Conservation (phyloP, 176 grass and related monocot species). For the Zea luxurians region DNA sequence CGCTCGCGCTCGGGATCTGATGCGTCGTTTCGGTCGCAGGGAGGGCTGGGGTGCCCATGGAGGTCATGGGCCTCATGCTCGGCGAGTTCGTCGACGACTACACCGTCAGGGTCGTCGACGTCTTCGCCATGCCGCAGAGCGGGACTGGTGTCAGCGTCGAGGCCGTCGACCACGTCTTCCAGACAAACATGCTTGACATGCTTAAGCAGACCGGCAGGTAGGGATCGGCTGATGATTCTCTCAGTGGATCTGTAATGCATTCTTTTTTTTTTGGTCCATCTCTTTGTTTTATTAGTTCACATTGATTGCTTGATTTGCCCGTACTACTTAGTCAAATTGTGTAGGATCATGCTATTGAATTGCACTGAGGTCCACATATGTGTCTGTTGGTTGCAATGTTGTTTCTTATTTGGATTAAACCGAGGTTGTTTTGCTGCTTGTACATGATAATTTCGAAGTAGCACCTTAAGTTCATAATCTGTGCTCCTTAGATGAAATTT, state of each 20-base stretch:
- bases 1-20: background rate
- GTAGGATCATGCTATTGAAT: background rate
- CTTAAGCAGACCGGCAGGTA: conserved; percentile 98
- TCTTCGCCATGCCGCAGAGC: conserved; percentile 99
- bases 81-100: conserved; percentile 98
- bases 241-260: conserved; percentile 1
- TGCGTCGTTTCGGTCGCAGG: conserved; percentile 32
- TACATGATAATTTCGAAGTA: background rate
- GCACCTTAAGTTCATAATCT: too few species aligned
- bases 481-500: background rate
- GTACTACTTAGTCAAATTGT: background rate
- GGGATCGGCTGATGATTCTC: background rate
- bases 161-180: conserved; percentile 97
- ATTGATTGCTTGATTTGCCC: background rate
- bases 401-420: background rate
- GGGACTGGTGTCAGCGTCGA: conserved; percentile 93
- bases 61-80: conserved; percentile 97
- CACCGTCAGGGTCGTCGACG: conserved; percentile 92
- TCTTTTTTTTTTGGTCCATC: background rate
- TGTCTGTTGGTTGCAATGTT: background rate
- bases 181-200: conserved; percentile 99
- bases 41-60: conserved; percentile 93
- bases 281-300: background rate
- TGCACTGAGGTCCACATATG: background rate
- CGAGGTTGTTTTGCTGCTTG: background rate